A percentile compares a stretch with the other conserved stretches of the same genome.
Conservation (phyloP, 116 monocot genomes). For the Papilionanthe hybrid region DNA sequence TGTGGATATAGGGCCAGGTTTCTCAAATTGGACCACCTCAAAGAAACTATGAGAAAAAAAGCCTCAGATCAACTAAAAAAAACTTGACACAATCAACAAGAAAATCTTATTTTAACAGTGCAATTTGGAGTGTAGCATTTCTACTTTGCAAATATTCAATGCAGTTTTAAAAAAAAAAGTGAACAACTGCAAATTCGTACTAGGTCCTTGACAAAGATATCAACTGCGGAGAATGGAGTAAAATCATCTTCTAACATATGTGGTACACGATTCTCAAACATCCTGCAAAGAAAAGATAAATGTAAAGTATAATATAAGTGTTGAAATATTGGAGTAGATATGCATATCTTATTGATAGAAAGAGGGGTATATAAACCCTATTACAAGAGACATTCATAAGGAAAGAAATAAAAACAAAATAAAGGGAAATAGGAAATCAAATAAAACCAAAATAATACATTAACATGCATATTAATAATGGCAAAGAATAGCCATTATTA, state of each 20-base stretch:
- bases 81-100: background rate
- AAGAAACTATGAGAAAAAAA: background rate
- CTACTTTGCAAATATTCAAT: background rate
- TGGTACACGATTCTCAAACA: conserved; percentile 97
- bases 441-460: no score
- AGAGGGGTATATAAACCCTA: no score
- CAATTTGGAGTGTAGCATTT: background rate
- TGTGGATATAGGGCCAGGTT: background rate
- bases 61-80: no score
- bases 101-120: background rate
- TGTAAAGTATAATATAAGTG: background rate
- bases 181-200: conserved; percentile 30
- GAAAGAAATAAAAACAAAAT: no score
- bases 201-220: conserved; percentile 99
- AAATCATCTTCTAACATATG: conserved; percentile 96
- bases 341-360: no score
- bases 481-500: no score
- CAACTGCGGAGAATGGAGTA: conserved; percentile 83
- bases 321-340: no score
- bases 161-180: background rate
- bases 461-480: no score
- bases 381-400: no score
- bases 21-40: background rate
- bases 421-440: no score
- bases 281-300: conserved; percentile 45